Evolutionary conservation across 1,284 basidiomycete genomes (phyloP), one percentile per base, ranked within the genome.

Genomic region (Xerocomus minutiporus): DNA sequence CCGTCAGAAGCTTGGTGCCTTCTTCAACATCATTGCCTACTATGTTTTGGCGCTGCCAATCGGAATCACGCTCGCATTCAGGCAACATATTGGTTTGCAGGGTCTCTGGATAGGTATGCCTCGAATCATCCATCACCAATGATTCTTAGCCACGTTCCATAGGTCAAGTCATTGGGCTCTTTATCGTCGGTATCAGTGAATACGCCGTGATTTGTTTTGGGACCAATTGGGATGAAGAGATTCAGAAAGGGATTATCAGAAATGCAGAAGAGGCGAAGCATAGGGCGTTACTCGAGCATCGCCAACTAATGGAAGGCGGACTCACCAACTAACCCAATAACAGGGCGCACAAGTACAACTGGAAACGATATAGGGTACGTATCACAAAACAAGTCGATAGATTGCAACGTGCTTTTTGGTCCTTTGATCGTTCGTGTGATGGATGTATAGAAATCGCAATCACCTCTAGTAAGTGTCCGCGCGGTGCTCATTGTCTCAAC

Each of bases 11-110:
- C 76, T 89, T 11, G 86, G 87, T 9, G 88, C 86, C 7, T 59
- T 82, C 7, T 88, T 88, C 70, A 89, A 90, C 61, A 65, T 87
- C 40, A 70, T 86, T n/a, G 86, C 87, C 15, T 89, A 89, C 67
- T 90, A 89, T 59, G 73, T 88, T 3, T 70, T 89, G 34, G 87
- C 87, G 11, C 71, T 89, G 15, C 86, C 86, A 0, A 69, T 89
- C 41, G 87, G 87, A 2, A 81, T 89, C 48, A 78, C 75, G 2
- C 75, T 89, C 13, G 87, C 87, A 0, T 89, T 88, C 63, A 69
- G 71, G 15, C 68, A 70, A 1, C 64, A 66, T 31, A 65, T 83
- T 6, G 84, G 85, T 4, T 66, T 87, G 32, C 75, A 81, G 59
- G 87, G 86, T 6, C 71, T 89, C 2, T 89, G 87, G 87, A 80